Evolutionary conservation across 345 rosid genomes (phyloP), one percentile per base, ranked within the genome.

Genomic region (Linum trigynum): DNA sequence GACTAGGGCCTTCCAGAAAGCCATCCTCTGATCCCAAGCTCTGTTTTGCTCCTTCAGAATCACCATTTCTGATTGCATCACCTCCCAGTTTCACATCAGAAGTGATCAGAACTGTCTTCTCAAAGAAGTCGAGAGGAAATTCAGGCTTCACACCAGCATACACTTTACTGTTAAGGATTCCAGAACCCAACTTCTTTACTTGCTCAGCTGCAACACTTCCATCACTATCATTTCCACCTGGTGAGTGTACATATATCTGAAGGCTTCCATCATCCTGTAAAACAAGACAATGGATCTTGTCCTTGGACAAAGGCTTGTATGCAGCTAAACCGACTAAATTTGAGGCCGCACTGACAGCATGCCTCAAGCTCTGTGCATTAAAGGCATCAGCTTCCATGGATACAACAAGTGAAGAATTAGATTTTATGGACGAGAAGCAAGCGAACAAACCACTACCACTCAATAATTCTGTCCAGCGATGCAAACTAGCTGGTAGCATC

Each of bases 231-330:
- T 70, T 71, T 75, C 87, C 97, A 39, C 67, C 61, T 14, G 88
- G 83, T 71, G 72, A 76, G 72, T 86, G 83, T 57, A 87, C 82
- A 78, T 90, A 90, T 81, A 94, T 94, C 70, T 90, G 99, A 75
- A 94, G 95, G 83, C 99, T 94, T 68, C 99, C 97, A 78, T 94
- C 99, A 72, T 94, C 99, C 80, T 90, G 88, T 70, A 94, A 85
- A 78, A 86, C 87, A 81, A 94, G 92, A 75, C 92, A 90, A 76
- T 94, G 91, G 71, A 86, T 75, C 73, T 88, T 90, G 75, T 90
- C 96, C 74, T 94, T 94, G 48, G 96, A 85, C 72, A 90, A 81
- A 65, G 96, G 97, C 84, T 88, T 90, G 79, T 85, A 90, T 57
- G 97, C 96, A 48, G 90, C 79, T 70, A 94, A 81, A 55, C 99